A percentile compares a stretch with the other conserved stretches of the same genome.
These are phyloP conservation scores for Gilbertella persicaria DNA, from an alignment of 371 early-diverging fungal species.

Conservation along the genomic window DNA sequence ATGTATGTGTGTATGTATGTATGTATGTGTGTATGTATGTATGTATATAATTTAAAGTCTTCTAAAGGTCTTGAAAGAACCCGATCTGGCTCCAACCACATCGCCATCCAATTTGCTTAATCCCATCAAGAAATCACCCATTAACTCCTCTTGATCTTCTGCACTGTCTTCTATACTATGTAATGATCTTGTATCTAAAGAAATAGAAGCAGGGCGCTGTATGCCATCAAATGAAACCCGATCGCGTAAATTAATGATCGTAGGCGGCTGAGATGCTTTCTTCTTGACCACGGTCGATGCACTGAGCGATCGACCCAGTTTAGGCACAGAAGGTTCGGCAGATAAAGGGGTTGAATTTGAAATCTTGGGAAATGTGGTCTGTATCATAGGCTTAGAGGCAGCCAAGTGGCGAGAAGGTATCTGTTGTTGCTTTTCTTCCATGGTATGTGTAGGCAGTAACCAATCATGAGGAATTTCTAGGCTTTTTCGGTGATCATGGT, in stretches of 20 bases:
- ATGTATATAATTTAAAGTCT: not conserved
- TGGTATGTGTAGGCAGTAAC: conserved; percentile 17
- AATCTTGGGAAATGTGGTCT: conserved; percentile 45
- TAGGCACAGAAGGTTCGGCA: conserved; percentile 11
- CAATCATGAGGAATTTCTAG: conserved; percentile 45
- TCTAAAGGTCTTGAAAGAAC: conserved; percentile 27
- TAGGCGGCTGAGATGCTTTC: conserved; percentile 9
- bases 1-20: too few species aligned
- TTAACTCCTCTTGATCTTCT: conserved; percentile 29
- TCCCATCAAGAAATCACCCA: conserved; percentile 50
- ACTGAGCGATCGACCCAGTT: conserved; percentile 24
- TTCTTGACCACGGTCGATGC: conserved; percentile 11
- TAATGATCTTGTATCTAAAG: conserved; percentile 40
- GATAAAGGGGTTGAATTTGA: conserved; percentile 45
- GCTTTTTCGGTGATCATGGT: conserved; percentile 29
- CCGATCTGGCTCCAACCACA: conserved; percentile 46
- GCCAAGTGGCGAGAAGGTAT: conserved; percentile 18
- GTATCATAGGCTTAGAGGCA: conserved; percentile 37
- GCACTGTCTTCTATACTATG: conserved; percentile 20
- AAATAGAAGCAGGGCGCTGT: conserved; percentile 42
- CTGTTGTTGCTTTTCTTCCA: not conserved
- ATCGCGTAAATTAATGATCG: conserved; percentile 24
- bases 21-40: too few species aligned
- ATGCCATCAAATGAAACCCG: conserved; percentile 24
- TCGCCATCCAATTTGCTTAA: conserved; percentile 43